A percentile compares a stretch with the other conserved stretches of the same genome.
Conservation (phyloP, 129 eudicot genomes). For the Lactuca sativa region DNA sequence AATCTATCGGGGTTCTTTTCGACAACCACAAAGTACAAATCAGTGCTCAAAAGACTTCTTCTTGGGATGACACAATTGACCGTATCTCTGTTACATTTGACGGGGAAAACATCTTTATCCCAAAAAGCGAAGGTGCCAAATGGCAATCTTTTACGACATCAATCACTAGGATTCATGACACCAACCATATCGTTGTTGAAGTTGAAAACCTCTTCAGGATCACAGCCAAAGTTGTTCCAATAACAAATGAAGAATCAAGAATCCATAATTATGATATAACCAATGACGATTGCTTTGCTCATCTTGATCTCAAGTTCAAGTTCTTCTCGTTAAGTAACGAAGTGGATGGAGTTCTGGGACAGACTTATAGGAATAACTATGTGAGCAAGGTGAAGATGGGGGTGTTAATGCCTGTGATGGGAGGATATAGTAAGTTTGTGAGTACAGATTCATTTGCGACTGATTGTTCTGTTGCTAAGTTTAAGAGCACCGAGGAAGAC, state of each 20-base stretch:
- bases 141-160: constrained; percentile 45
- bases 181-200: constrained; percentile 44
- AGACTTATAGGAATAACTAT: constrained; percentile 53
- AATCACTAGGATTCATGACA: constrained; percentile 40
- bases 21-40: constrained; percentile 51
- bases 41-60: constrained; percentile 53
- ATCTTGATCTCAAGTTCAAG: constrained; percentile 75
- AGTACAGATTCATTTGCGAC: constrained; percentile 42
- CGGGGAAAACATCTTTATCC: constrained; percentile 35
- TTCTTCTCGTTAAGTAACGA: constrained; percentile 45
- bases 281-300: constrained; percentile 64
- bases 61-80: constrained; percentile 60
- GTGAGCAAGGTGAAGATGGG: constrained; percentile 70
- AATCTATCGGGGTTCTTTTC: constrained; percentile 61
- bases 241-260: constrained; percentile 56
- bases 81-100: constrained; percentile 47
- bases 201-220: constrained; percentile 52
- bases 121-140: constrained; percentile 37
- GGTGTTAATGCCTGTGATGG: constrained; percentile 68
- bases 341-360: constrained; percentile 67
- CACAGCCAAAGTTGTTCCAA: constrained; percentile 65
- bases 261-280: constrained; percentile 60
- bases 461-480: constrained; percentile 54
- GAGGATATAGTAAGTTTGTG: constrained; percentile 48
- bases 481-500: constrained; percentile 8